Evolutionary conservation across 2,329 filamentous ascomycete species (phyloP), one percentile per base, ranked within the genome.

Genomic region (Aspergillus alliaceus): DNA sequence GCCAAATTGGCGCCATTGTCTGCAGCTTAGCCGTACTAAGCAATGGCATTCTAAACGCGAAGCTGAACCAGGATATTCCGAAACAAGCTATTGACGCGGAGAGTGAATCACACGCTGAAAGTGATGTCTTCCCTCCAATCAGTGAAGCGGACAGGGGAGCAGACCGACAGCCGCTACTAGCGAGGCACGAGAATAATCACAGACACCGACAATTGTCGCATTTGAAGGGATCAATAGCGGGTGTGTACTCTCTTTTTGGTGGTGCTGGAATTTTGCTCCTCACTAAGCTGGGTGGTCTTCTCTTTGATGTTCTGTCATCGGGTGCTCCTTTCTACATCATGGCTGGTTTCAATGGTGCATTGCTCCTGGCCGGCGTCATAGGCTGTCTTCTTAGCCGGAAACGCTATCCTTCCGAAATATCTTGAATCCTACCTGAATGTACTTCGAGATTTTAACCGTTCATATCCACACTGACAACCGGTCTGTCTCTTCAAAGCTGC

Each of bases 1-100:
- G 91, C 67, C 95, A 99, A 75, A 98, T 99, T 60, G 95, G 93
- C 2, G 90, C 92, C 11, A 98, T 99, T 58, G 95, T 99, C 1
- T 97, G 93, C 77, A 96, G 91, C 62, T 83, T 99, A n/a, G 92
- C 90, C 1, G 86, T 95, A 1, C 82, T 99, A 2, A 91, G 91
- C 35, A 86, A 86, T 15, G 93, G 92, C 4, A 88, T 98, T 22
- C 80, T 96, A 74, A 64, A 77, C 40, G 66, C 69, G 56, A 37
- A 37, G 14, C 61, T 57, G n/a, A 56, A 50, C 27, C 54, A 59
- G 56, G 62, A 54, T 56, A 58, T 52, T 12, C 56, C 60, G 12
- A 56, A 50, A 22, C 63, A 67, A 35, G 59, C 63, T 25, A 57
- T 57, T 20, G 53, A 55, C 14, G 7, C 44, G 3, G 59, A 62